Conservation (phyloP, 2,329 filamentous ascomycete genomes). For the Tricladium varicosporioides region DNA sequence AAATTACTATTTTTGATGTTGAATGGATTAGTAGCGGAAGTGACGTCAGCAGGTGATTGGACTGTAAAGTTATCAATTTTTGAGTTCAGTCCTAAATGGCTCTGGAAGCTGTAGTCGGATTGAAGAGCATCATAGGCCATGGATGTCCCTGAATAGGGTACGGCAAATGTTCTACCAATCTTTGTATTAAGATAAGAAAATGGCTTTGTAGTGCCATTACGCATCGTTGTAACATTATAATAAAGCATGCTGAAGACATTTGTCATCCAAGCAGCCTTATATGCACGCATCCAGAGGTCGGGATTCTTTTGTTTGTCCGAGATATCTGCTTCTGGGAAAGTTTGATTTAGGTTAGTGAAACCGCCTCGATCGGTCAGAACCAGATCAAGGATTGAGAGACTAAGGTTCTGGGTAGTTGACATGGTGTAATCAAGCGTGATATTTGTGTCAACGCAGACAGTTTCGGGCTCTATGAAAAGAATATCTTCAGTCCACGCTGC, state of each 20-base stretch:
- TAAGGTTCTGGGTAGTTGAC: conserved; percentile 8
- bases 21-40: conserved; percentile 33
- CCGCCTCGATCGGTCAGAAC: conserved; percentile 43
- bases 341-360: conserved; percentile 39
- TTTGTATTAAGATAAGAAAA: conserved; percentile 40
- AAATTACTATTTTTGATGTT: conserved; percentile 30
- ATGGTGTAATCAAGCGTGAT: conserved; percentile 42
- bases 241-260: conserved; percentile 41
- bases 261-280: conserved; percentile 42
- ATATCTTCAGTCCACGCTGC: conserved; percentile 46
- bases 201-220: conserved; percentile 14
- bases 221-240: conserved; percentile 14
- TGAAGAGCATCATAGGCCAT: too few relatives aligned
- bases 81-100: too few relatives aligned
- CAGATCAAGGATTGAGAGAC: conserved; percentile 23
- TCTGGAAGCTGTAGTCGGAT: too few relatives aligned
- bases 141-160: too few relatives aligned
- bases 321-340: conserved; percentile 34
- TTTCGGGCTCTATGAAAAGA: conserved; percentile 46
- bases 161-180: conserved; percentile 32
- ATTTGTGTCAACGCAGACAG: conserved; percentile 43
- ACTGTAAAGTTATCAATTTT: too few relatives aligned
- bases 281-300: conserved; percentile 40
- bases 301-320: conserved; percentile 36
- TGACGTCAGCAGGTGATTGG: conserved; percentile 22